phyloP scores from a whole-genome alignment of 108 stramenopile species.

The Hondaea fermentalgiana region DNA sequence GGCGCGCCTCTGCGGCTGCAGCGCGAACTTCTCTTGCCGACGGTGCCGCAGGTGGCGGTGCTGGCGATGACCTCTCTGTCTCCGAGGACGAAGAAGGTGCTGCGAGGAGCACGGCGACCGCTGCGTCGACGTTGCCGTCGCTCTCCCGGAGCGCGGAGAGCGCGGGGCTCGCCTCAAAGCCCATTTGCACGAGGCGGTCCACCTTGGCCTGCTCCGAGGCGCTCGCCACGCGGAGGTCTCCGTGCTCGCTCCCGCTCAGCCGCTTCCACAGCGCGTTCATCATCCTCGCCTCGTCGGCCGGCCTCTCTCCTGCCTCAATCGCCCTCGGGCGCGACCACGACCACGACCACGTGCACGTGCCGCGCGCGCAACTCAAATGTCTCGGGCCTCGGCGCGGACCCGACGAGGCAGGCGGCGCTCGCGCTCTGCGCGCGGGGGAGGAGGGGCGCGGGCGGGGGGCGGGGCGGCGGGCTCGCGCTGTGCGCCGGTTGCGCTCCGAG shows the following conservation, averaged over 20 bases:
- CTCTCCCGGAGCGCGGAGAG: not conserved
- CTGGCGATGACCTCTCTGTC: no score
- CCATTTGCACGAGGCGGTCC: not conserved
- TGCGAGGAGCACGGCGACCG: not conserved
- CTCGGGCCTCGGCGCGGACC: no score
- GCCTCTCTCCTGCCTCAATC: no score
- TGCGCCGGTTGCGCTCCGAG: no score
- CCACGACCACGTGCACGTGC: no score
- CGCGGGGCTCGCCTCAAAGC: not conserved
- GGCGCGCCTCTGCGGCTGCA: not conserved
- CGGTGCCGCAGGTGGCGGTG: not conserved
- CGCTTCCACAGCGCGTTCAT: not conserved
- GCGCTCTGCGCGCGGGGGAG: no score
- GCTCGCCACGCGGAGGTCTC: not conserved
- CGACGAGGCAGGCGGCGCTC: no score
- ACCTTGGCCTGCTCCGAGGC: conserved; percentile 13
- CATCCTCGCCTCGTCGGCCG: not conserved
- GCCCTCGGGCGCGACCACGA: no score
- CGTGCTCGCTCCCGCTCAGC: not conserved
- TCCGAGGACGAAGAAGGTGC: no score
- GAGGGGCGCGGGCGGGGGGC: no score
- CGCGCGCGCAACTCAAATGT: no score
- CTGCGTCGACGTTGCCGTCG: not conserved
- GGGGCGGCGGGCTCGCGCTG: no score
- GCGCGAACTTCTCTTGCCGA: not conserved